These are phyloP conservation scores for Albifimbria verrucaria DNA, from an alignment of 2,329 filamentous ascomycete species.

Conservation along the genomic window DNA sequence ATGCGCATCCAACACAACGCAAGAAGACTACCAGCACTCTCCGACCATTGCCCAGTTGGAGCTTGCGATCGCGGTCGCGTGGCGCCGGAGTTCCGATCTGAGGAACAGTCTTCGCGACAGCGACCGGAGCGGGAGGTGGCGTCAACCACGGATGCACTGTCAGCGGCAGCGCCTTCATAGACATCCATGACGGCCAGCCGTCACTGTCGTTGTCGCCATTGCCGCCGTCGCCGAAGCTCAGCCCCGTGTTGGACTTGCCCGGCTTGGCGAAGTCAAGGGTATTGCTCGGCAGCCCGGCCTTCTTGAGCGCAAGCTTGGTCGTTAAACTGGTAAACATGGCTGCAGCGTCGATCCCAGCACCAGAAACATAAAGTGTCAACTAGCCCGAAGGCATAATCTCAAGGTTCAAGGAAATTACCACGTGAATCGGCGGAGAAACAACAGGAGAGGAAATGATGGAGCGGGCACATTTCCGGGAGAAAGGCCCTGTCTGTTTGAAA, in stretches of 20 bases:
- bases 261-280: constrained; percentile 38
- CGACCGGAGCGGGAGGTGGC: constrained; percentile 47
- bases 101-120: constrained; percentile 40
- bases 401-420: too few relatives aligned
- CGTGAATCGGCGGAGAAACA: neutral
- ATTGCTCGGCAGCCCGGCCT: constrained; percentile 51
- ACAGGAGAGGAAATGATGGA: neutral
- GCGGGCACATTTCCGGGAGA: neutral
- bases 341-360: too few relatives aligned
- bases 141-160: constrained; percentile 52
- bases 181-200: constrained; percentile 46
- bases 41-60: constrained; percentile 40
- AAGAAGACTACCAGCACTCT: constrained; percentile 49
- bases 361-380: too few relatives aligned
- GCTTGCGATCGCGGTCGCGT: constrained; percentile 40
- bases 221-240: constrained; percentile 25
- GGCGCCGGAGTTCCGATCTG: constrained; percentile 47
- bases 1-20: constrained; percentile 54
- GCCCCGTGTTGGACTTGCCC: constrained; percentile 28
- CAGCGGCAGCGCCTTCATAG: constrained; percentile 45
- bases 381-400: too few relatives aligned
- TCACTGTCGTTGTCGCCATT: constrained; percentile 20
- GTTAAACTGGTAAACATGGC: constrained; percentile 54
- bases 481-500: neutral
- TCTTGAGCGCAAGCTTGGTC: constrained; percentile 57